Percentiles rank a stretch among this genome's conserved stretches.
phyloP scores from a whole-genome alignment of 768 basidiomycete species.

The Leucosporidium scottii region DNA sequence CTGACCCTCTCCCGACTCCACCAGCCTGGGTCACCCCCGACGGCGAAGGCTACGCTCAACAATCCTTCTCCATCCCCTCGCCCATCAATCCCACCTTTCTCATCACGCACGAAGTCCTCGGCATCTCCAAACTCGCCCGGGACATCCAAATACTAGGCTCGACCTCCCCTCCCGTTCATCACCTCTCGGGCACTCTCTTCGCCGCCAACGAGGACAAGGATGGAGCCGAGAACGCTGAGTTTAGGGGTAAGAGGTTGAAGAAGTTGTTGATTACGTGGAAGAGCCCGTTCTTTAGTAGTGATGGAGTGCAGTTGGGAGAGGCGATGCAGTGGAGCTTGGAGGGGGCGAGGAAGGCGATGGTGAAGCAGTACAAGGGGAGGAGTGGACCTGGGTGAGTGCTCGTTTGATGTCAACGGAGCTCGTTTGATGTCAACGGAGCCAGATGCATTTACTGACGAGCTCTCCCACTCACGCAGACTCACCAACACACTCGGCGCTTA shows the following conservation, averaged over 20 bases:
- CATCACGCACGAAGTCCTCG: constrained; percentile 19
- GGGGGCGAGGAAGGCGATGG: neutral
- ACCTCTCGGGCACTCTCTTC: constrained; percentile 2
- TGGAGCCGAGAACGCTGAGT: neutral
- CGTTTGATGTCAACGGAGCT: no score
- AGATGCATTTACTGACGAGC: neutral
- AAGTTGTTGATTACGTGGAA: neutral
- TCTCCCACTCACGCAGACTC: neutral
- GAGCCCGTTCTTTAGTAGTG: no score
- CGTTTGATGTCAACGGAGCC: no score
- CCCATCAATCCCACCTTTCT: neutral
- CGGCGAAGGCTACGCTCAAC: constrained; percentile 32
- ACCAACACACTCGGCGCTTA: constrained; percentile 10
- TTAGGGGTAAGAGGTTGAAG: neutral
- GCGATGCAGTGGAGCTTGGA: neutral
- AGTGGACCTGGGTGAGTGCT: neutral
- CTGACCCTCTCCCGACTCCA: neutral
- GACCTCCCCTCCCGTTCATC: neutral
- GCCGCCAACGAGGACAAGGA: neutral
- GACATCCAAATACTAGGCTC: neutral
- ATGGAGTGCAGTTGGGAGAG: neutral
- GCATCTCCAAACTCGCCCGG: constrained; percentile 7
- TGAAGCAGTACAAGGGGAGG: neutral
- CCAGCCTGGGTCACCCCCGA: constrained; percentile 27
- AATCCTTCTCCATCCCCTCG: constrained; percentile 9